Conservation (phyloP, 345 rosid species). For the Sonneratia caseolaris region DNA sequence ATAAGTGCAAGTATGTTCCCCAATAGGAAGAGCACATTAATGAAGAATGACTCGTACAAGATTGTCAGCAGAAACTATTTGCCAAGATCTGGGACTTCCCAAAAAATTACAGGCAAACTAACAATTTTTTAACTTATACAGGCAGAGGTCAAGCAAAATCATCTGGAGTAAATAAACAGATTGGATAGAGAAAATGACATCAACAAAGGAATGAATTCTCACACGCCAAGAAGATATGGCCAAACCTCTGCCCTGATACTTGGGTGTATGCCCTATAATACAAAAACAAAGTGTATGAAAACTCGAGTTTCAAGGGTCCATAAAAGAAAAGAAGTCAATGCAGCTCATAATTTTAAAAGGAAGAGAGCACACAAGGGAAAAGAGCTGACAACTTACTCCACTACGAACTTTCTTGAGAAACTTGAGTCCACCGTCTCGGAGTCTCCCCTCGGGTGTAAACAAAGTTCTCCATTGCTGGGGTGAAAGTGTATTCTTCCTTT, state of each 20-base stretch:
- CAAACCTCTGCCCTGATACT: conserved; percentile 81
- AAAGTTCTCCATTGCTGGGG: conserved; percentile 66
- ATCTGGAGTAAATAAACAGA: neutral
- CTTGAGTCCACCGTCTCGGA: conserved; percentile 64
- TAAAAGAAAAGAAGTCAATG: neutral
- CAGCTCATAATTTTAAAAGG: neutral
- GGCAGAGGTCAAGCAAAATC: neutral
- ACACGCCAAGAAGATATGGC: conserved; percentile 99
- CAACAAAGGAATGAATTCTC: conserved; percentile 24
- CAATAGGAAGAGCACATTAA: neutral
- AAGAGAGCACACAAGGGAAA: neutral
- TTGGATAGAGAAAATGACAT: neutral
- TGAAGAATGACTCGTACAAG: neutral
- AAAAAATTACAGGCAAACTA: neutral
- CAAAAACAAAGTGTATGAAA: neutral
- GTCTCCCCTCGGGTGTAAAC: conserved; percentile 65
- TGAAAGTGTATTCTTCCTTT: conserved; percentile 59
- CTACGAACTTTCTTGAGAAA: conserved; percentile 82
- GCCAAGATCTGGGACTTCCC: neutral
- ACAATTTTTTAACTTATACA: neutral
- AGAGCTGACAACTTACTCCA: conserved; percentile 49
- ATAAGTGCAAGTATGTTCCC: neutral
- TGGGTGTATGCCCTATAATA: conserved; percentile 82
- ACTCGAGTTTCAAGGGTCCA: neutral
- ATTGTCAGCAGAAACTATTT: neutral